Evolutionary conservation across 768 basidiomycete genomes (phyloP), one percentile per base, ranked within the genome.

Genomic region (Psilocybe tampanensis): DNA sequence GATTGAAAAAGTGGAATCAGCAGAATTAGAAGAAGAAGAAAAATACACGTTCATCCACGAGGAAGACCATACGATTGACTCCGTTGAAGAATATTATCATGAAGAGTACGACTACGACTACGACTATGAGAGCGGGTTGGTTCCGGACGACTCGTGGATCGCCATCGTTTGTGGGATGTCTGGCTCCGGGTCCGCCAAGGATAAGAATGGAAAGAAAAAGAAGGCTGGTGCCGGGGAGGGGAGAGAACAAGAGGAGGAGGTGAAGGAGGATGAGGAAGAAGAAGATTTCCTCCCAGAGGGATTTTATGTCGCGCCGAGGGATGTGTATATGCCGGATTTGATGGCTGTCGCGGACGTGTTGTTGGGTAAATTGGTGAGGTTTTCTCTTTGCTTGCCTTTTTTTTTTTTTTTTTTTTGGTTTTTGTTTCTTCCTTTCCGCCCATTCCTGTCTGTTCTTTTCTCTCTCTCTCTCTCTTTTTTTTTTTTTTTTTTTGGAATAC

Each of bases 311-410:
- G 90, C 89, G 2, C 90, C 89, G 32, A 79, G 76, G 68, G 84
- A 90, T 63, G 84, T 92, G 34, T 91, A 92, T 69, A 91, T 93
- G 86, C 91, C 91, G 17, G 89, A 93, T 69, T 68, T 93, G 60
- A 90, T 84, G 23, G 88, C 88, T 1, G 78, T 84, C 8, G 85
- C 80, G 4, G 89, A 93, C 64, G 89, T 89, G 18, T 74, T 92
- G 13, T 76, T 93, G 34, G 91, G 91, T 36, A 93, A 92, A 70
- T 72, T 93, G 65, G 88, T 89, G 56, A 56, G 83, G 74, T 23
- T 32, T 43, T 29, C 9, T 29, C 9, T 29, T 29, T 23, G 26
- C 41, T 23, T 42, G 42, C 23, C 19, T 44, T 32, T 41, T 44
- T 12, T 2, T 56, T 19, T 21, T 41, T 29, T 3, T 44, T 21